A percentile compares a stretch with the other conserved stretches of the same genome.
Conservation (phyloP, 805 yeast species). For the Wickerhamomyces subpelliculosus region DNA sequence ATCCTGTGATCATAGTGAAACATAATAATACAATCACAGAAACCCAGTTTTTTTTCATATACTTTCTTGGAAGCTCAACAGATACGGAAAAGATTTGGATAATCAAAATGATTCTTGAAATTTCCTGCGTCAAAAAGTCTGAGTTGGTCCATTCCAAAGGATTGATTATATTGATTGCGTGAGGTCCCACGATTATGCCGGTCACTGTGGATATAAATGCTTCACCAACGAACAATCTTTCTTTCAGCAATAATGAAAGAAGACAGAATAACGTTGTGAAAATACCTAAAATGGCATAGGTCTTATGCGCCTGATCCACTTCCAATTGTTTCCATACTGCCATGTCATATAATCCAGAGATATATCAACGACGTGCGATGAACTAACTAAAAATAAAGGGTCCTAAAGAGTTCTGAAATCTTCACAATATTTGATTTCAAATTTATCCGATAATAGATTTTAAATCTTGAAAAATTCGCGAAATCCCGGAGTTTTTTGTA, state of each 20-base stretch:
- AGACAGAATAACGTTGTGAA: slow-evolving; percentile 77
- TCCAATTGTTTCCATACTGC: not conserved
- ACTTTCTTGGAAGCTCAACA: slow-evolving; percentile 87
- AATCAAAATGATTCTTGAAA: slow-evolving; percentile 75
- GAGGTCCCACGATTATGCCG: slow-evolving; percentile 87
- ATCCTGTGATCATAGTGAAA: slow-evolving; percentile 87
- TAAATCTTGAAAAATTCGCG: too few species aligned
- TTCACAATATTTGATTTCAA: too few species aligned
- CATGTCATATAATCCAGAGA: not conserved
- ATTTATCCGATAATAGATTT: too few species aligned
- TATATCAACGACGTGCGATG: not conserved
- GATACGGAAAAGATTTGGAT: slow-evolving; percentile 92
- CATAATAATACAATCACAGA: slow-evolving; percentile 67
- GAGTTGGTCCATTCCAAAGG: slow-evolving; percentile 72
- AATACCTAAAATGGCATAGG: slow-evolving; percentile 82
- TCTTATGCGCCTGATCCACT: slow-evolving; percentile 66
- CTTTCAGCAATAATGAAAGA: slow-evolving; percentile 75
- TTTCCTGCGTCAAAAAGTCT: slow-evolving; percentile 74
- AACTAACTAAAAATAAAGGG: not conserved
- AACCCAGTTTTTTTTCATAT: slow-evolving; percentile 77
- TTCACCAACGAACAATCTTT: slow-evolving; percentile 80
- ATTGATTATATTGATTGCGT: slow-evolving; percentile 73
- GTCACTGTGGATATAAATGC: slow-evolving; percentile 83
- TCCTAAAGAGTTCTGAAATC: too few species aligned
- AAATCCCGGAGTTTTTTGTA: not conserved